Percentiles rank a stretch among this genome's conserved stretches.
These are phyloP conservation scores for Ceratopteris richardii DNA, from an alignment of 75 land plant genomes.

Conservation along the genomic window DNA sequence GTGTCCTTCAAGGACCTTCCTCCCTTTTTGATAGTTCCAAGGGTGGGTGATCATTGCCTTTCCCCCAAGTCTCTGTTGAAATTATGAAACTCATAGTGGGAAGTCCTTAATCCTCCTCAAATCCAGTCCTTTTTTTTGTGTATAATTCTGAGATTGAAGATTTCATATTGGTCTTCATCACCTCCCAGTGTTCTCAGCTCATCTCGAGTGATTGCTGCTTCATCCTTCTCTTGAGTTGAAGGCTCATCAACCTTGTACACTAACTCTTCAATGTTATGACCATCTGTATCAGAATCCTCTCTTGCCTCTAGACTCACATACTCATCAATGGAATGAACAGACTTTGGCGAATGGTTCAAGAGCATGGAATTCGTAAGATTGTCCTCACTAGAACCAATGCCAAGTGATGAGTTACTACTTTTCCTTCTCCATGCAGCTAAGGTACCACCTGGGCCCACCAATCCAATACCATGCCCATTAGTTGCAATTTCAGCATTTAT, in stretches of 20 bases:
- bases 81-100: slow-evolving; percentile 77
- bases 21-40: no score
- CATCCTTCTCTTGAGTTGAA: slow-evolving; percentile 67
- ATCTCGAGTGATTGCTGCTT: slow-evolving; percentile 84
- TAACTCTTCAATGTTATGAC: slow-evolving; percentile 4
- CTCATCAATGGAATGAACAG: slow-evolving; percentile 46
- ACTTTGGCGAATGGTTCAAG: slow-evolving; percentile 47
- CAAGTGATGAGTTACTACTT: slow-evolving; percentile 76
- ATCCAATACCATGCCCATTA: slow-evolving; percentile 39
- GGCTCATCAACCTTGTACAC: not conserved
- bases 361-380: slow-evolving; percentile 24
- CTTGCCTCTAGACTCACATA: slow-evolving; percentile 34
- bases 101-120: slow-evolving; percentile 98
- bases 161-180: slow-evolving; percentile 94
- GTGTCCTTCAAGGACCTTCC: no score
- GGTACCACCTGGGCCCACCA: slow-evolving; percentile 47
- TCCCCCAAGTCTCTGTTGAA: no score
- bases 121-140: slow-evolving; percentile 98
- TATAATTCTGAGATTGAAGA: slow-evolving; percentile 75
- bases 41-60: no score
- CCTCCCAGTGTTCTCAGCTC: slow-evolving; percentile 75
- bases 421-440: slow-evolving; percentile 75
- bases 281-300: slow-evolving; percentile 8
- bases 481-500: no score
- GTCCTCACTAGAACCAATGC: slow-evolving; percentile 50